These are phyloP conservation scores for Raffaelea ambrosiae DNA, from an alignment of 2,329 filamentous ascomycete genomes.

Conservation along the genomic window DNA sequence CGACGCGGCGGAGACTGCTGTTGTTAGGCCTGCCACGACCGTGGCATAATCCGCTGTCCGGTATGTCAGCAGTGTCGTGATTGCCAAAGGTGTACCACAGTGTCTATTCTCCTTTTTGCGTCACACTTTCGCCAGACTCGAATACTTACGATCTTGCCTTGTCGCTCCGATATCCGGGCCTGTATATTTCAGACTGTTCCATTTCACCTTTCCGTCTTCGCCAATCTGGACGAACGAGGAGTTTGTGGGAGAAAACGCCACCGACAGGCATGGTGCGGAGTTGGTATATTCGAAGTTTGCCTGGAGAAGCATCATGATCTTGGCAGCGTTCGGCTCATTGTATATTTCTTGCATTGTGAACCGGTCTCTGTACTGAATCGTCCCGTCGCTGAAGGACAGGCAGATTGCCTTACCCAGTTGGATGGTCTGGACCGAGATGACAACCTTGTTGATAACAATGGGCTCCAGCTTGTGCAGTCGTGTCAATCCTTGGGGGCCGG, in stretches of 20 bases:
- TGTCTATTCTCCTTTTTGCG: constrained; percentile 8
- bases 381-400: constrained; percentile 71
- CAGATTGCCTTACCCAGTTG: constrained; percentile 65
- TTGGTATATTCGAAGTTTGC: constrained; percentile 67
- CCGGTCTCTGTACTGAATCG: constrained; percentile 71
- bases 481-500: constrained; percentile 13
- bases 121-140: too few species aligned
- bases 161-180: constrained; percentile 38
- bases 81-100: too few species aligned
- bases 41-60: constrained; percentile 46
- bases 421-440: constrained; percentile 59
- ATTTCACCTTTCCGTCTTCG: constrained; percentile 50
- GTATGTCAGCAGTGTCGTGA: too few species aligned
- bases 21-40: constrained; percentile 53
- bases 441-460: constrained; percentile 58
- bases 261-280: constrained; percentile 43
- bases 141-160: constrained; percentile 37
- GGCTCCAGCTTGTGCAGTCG: constrained; percentile 59
- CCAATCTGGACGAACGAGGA: constrained; percentile 50
- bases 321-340: constrained; percentile 53
- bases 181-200: constrained; percentile 46
- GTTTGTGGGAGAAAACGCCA: constrained; percentile 52
- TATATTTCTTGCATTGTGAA: constrained; percentile 62
- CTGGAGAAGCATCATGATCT: constrained; percentile 63
- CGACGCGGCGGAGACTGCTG: constrained; percentile 37